Conservation (phyloP, 73 alveolate species). For the Tetrahymena borealis region DNA sequence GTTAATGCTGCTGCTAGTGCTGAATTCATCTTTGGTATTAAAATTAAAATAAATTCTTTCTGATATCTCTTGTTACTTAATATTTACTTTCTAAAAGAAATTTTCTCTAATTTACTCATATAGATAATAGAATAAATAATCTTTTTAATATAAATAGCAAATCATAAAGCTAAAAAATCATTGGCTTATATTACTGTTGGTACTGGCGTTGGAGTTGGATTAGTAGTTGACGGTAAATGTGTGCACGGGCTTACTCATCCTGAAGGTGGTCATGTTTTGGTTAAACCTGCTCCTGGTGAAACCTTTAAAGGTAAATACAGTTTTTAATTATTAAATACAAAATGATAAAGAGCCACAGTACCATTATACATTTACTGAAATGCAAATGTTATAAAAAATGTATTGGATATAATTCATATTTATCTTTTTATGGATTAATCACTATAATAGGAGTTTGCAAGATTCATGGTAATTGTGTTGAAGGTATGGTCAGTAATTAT, state of each 20-base stretch:
- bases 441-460: conserved; percentile 65
- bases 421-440: too few species aligned
- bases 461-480: conserved; percentile 75
- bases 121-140: not conserved
- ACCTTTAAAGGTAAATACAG: conserved; percentile 34
- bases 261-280: conserved; percentile 81
- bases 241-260: conserved; percentile 89
- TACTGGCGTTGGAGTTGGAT: conserved; percentile 91
- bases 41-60: not conserved
- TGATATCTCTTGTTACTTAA: not conserved
- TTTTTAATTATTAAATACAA: not conserved
- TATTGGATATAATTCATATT: too few species aligned
- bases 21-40: conserved; percentile 49
- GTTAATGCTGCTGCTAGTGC: conserved; percentile 73
- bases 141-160: not conserved
- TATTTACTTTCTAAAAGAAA: not conserved
- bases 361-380: too few species aligned
- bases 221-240: conserved; percentile 60
- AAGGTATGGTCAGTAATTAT: conserved; percentile 78
- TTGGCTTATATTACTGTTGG: conserved; percentile 86
- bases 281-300: conserved; percentile 11
- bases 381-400: too few species aligned
- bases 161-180: conserved; percentile 52
- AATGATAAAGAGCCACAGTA: too few species aligned
- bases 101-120: not conserved